These are phyloP conservation scores for Pulveroboletus ridleyi DNA, from an alignment of 1,284 basidiomycete genomes.

Conservation along the genomic window DNA sequence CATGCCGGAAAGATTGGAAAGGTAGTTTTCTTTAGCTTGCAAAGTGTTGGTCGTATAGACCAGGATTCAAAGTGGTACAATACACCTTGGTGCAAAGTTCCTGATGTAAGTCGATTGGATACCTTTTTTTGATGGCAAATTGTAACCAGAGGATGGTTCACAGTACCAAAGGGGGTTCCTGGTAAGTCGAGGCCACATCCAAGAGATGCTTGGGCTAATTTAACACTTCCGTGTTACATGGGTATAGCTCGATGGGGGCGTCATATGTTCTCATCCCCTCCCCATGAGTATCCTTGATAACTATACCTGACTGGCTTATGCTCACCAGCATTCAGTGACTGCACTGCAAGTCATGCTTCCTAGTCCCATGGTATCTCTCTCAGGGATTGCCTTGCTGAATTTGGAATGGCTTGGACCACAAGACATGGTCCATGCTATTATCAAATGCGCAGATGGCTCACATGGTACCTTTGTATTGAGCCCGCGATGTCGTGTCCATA, in stretches of 20 bases:
- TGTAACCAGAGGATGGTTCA: conserved; percentile 9
- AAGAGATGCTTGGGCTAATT: neutral
- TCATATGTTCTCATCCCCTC: conserved; percentile 50
- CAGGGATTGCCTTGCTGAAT: conserved; percentile 72
- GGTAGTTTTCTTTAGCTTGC: conserved; percentile 66
- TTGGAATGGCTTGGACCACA: conserved; percentile 74
- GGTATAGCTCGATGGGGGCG: conserved; percentile 68
- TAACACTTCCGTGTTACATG: conserved; percentile 1
- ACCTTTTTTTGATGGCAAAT: neutral
- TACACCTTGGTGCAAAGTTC: conserved; percentile 82
- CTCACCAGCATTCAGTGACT: conserved; percentile 63
- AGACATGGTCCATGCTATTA: conserved; percentile 71
- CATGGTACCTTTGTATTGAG: conserved; percentile 74
- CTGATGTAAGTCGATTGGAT: conserved; percentile 62
- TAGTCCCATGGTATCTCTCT: conserved; percentile 56
- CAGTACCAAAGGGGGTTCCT: conserved; percentile 86
- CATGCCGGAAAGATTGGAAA: conserved; percentile 66
- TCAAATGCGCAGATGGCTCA: conserved; percentile 56
- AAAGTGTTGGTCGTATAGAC: conserved; percentile 61
- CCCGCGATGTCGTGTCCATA: conserved; percentile 39
- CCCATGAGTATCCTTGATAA: conserved; percentile 3
- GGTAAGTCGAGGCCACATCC: conserved; percentile 45
- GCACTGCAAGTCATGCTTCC: conserved; percentile 56
- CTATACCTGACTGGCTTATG: neutral
- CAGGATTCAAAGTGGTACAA: conserved; percentile 78